Evolutionary conservation across 192 early-diverging fungal species (phyloP).

Genomic region (Coemansia sp.): DNA sequence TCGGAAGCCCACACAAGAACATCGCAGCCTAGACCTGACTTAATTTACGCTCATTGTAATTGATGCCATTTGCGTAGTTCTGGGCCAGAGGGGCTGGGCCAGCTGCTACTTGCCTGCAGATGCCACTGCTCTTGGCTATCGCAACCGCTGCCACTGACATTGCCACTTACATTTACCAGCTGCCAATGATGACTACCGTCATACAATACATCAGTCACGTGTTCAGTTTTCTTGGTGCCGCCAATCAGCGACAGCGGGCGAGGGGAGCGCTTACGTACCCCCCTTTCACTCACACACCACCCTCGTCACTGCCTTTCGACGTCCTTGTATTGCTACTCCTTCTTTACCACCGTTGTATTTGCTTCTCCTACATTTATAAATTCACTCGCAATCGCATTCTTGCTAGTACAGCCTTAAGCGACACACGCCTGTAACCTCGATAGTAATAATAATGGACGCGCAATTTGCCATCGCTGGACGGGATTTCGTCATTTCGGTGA

Average conservation of each 20-base stretch:
- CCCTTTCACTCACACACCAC: not conserved
- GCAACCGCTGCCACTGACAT: not conserved
- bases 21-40: not conserved
- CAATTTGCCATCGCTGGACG: slow-evolving; percentile 91
- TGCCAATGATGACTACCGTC: too few species aligned
- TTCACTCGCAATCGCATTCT: not conserved
- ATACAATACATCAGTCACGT: not conserved
- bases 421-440: not conserved
- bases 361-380: not conserved
- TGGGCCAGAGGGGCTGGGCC: not conserved
- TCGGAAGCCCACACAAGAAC: slow-evolving; percentile 6
- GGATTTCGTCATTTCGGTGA: slow-evolving; percentile 87
- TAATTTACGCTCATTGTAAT: not conserved
- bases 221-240: not conserved
- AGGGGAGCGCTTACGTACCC: slow-evolving; percentile 2
- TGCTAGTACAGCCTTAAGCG: not conserved
- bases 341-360: not conserved
- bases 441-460: slow-evolving; percentile 69
- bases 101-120: not conserved
- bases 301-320: not conserved
- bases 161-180: not conserved
- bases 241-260: not conserved
- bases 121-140: not conserved
- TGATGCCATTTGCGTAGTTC: not conserved
- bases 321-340: not conserved